Evolutionary conservation across 352 stramenopile species (phyloP), one percentile per base, ranked within the genome.

Genomic region (Globisporangium viniferum): DNA sequence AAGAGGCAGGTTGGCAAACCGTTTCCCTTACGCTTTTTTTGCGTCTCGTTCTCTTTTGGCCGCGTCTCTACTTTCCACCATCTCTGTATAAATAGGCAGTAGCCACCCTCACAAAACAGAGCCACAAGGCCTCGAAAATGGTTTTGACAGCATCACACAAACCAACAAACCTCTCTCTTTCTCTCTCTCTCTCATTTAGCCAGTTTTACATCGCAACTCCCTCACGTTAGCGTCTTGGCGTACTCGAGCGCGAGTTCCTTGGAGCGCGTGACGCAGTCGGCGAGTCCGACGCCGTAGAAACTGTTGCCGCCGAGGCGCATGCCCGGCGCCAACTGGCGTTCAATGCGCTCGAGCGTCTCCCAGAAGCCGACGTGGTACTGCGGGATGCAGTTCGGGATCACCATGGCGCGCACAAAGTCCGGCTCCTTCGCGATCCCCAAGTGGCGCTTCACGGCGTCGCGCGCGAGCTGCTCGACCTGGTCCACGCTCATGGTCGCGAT

Each of bases 341-440:
- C 82, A 46, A 95, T 90, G 7, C 64, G 60, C 57, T 79, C 69
- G 9, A 94, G 73, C 31, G 83, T 91, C 62, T 79, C 69, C 54
- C 76, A 67, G 60, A 93, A 94, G 27, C 85, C 88, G 8, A 97
- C 84, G 60, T 94, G 83, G 71, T 96, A 97, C 76, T 96, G 88
- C 18, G 90, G 88, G 58, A 97, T 97, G 35, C 73, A 79, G 46
- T 94, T 85, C 10, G 54, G 72, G 59, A 94, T 44, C 15, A 82
- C 69, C 60, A 91, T 72, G 12, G 70, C 80, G 55, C 74, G 81
- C 18, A 93, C 61, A 53, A 83, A 92, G 58, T 86, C 78, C 6
- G 90, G 90, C 24, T 73, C 72, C 1, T 66, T 66, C 6, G 68
- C 59, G 75, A 97, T 91, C 8, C 76, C 80, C 9, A 97, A 71